Evolutionary conservation across 2,329 filamentous ascomycete species (phyloP).

Genomic region (Blastomyces emzantsi): DNA sequence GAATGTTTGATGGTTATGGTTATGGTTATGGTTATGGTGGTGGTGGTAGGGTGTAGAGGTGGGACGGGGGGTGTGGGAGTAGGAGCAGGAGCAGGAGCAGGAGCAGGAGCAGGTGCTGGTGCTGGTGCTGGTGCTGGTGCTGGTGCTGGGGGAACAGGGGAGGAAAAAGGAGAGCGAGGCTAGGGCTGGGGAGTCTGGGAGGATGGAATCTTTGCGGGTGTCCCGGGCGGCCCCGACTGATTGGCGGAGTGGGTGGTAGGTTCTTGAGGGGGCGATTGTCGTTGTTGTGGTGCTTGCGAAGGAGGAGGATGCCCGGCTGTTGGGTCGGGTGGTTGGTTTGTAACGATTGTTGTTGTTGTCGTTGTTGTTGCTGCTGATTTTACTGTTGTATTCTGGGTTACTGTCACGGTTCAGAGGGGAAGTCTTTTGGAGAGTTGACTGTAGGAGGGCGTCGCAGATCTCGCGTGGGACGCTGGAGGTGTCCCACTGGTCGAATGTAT

Average conservation of each 20-base stretch:
- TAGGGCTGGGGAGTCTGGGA: conserved; percentile 5
- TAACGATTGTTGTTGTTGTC: neutral
- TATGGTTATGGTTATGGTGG: neutral
- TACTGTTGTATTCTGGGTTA: neutral
- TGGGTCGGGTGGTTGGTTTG: neutral
- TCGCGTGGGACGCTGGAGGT: conserved; percentile 10
- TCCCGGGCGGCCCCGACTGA: neutral
- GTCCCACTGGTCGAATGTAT: conserved; percentile 12
- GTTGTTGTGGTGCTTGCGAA: neutral
- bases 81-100: neutral
- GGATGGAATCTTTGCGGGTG: conserved; percentile 1
- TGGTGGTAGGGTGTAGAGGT: neutral
- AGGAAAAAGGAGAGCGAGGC: conserved; percentile 1
- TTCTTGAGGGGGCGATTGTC: neutral
- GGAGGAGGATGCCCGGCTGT: conserved; percentile 2
- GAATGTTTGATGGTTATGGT: neutral
- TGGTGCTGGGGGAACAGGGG: neutral
- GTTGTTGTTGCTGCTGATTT: too few species aligned
- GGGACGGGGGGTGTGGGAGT: neutral
- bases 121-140: too few species aligned
- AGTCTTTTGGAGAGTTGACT: conserved; percentile 1
- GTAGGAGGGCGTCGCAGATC: conserved; percentile 4
- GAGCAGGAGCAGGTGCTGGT: neutral
- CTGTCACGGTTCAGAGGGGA: neutral
- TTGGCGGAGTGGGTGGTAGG: neutral